phyloP scores from a whole-genome alignment of 2,329 filamentous ascomycete genomes.

The Cercospora sesami region DNA sequence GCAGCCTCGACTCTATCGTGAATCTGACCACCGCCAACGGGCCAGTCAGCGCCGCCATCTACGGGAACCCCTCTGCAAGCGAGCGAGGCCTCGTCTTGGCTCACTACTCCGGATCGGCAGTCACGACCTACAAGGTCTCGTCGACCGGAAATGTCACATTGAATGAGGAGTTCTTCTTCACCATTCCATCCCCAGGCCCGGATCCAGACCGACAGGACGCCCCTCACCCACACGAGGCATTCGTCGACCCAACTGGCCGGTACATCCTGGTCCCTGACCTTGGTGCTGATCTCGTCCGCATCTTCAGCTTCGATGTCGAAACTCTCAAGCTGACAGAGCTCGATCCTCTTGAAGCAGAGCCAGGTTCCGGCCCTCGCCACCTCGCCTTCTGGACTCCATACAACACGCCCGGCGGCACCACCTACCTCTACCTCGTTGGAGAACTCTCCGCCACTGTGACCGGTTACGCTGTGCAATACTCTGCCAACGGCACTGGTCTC shows the following conservation, averaged over 20 bases:
- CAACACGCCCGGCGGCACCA: slow-evolving; percentile 30
- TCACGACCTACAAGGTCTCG: slow-evolving; percentile 53
- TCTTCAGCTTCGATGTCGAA: slow-evolving; percentile 35
- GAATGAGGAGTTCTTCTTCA: slow-evolving; percentile 36
- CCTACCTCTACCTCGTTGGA: slow-evolving; percentile 46
- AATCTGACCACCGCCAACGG: slow-evolving; percentile 41
- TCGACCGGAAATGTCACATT: slow-evolving; percentile 46
- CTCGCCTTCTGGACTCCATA: slow-evolving; percentile 40
- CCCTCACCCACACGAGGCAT: slow-evolving; percentile 41
- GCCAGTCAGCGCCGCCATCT: slow-evolving; percentile 46
- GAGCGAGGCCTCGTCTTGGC: slow-evolving; percentile 44
- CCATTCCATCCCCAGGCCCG: slow-evolving; percentile 33
- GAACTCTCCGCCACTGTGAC: slow-evolving; percentile 54
- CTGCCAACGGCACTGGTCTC: slow-evolving; percentile 45
- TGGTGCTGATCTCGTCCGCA: slow-evolving; percentile 41
- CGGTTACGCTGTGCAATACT: slow-evolving; percentile 51
- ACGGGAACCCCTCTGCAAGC: slow-evolving; percentile 39
- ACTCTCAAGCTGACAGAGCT: slow-evolving; percentile 33
- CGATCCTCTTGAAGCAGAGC: slow-evolving; percentile 29
- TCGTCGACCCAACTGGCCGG: slow-evolving; percentile 42
- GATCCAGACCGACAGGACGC: slow-evolving; percentile 38
- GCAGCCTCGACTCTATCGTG: slow-evolving; percentile 41
- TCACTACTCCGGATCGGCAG: slow-evolving; percentile 44
- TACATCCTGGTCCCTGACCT: slow-evolving; percentile 43
- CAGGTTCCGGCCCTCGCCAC: slow-evolving; percentile 42